Evolutionary conservation across 148 eudicot species (phyloP).

Genomic region (Fagopyrum esculentum): DNA sequence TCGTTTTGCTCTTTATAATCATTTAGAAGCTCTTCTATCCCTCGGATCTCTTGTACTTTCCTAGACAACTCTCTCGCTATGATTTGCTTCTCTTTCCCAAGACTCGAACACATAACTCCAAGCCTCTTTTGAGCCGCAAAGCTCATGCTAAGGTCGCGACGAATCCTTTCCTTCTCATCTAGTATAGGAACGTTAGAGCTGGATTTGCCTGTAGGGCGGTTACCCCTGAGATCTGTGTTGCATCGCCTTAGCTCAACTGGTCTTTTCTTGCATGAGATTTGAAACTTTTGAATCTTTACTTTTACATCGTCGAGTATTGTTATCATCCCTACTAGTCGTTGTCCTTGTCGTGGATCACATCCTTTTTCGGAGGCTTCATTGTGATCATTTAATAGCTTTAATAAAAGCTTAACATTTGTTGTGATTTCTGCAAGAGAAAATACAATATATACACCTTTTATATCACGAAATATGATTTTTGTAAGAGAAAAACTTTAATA

Average conservation of each 20-base stretch:
- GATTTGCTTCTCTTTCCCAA: constrained; percentile 85
- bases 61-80: constrained; percentile 54
- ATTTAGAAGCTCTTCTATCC: constrained; percentile 61
- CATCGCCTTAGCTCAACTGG: constrained; percentile 46
- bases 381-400: constrained; percentile 82
- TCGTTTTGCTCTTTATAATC: constrained; percentile 58
- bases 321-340: constrained; percentile 82
- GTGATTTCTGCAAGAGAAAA: constrained; percentile 40
- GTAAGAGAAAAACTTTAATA: too few species aligned
- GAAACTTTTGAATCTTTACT: constrained; percentile 56
- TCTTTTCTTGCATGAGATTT: constrained; percentile 33
- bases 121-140: constrained; percentile 66
- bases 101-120: constrained; percentile 68
- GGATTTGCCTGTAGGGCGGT: constrained; percentile 18
- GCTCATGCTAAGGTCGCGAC: constrained; percentile 43
- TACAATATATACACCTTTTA: not conserved
- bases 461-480: too few species aligned
- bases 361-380: constrained; percentile 45
- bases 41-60: constrained; percentile 62
- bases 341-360: constrained; percentile 48
- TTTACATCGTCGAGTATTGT: constrained; percentile 66
- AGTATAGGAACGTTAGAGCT: constrained; percentile 18
- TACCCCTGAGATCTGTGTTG: constrained; percentile 32
- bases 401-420: constrained; percentile 57
- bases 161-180: constrained; percentile 57